Base-by-base conservation (phyloP, 345 rosid genomes). In the Eutrema heterophyllum region DNA sequence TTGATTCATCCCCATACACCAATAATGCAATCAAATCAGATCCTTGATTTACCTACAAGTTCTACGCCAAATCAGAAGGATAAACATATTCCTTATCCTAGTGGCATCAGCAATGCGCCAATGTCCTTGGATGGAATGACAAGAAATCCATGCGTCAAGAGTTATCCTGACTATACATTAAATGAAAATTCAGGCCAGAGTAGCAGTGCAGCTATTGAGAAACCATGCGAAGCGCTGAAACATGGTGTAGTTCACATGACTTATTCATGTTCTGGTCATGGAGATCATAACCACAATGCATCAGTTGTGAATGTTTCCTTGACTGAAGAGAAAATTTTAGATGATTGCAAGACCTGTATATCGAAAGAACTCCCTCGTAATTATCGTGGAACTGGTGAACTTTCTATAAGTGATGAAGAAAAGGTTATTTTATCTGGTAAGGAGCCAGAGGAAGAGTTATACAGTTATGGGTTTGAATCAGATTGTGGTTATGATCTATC, bases 371-470 rank as follows among this genome's bases (percentile, higher is more conserved):
- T 49, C 10, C 71, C 73, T 26, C 66, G 65, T 53, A 79, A 68
- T 55, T 74, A 72, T 67, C 64, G 51, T 65, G 86, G 69, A 70
- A 75, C 72, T 75, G 86, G 60, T 70, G 88, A 80, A 55, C 74
- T 35, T 79, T 61, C 80, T 41, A 75, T 40, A 41, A 82, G 87
- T 64, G 88, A 86, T 27, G 88, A 83, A 77, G 92, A 82, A 76
- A 86, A 84, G 74, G 55, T 85, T 64, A 85, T 76, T 82, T 78
- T 84, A 38, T 85, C 87, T 9, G 85, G 83, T 46, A 84, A 78
- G 76, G 74, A 78, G 75, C 38, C 74, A 46, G 86, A 81, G 68
- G 84, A 83, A 74, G 81, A 83, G 46, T 71, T 78, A 39, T 76
- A 70, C 80, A 80, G 75, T 48, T 72, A 83, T 46, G 90, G 82